Base-by-base conservation (phyloP, 2,329 filamentous ascomycete species). In the Cryphonectria nitschkei region DNA sequence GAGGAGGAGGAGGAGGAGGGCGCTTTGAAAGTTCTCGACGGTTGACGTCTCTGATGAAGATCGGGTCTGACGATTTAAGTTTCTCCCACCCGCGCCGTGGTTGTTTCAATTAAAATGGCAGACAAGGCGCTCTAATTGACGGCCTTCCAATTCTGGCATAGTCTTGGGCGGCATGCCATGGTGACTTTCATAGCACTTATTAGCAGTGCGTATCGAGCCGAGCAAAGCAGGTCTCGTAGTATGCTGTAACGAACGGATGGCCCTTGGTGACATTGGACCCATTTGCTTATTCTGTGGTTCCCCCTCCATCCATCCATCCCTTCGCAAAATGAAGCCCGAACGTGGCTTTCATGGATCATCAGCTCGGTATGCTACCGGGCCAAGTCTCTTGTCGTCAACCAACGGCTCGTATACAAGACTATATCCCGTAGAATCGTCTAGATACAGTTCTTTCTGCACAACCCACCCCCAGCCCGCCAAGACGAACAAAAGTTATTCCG, bases 231-330 rank as follows among this genome's bases (percentile, higher is more conserved):
- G 26, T 19, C 8, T 26, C n/a, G 39, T 34, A 16, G 39, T 34
- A 16, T 46, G 3, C 22, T 22, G 16, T 46, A 19, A 46, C 43
- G 19, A 43, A 58, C 34, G 43, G 16, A 56, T 26, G 50, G 8
- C 37, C 29, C 11, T 39, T 26, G 16, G 50, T 34, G 34, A 19
- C 34, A 22, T 41, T 64, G 37, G 29, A 1, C 14, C 32, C 64
- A 34, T 43, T 50, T 37, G 64, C 37, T 64, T 72, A 68, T 68
- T 52, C 46, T 56, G 68, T 72, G 70, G 70, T 56, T 22, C 46
- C 22, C 46, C 22, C 1, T 26, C 26, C 26, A 26, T 34, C 34
- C 34, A 39, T 39, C 37, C 70, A 34, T n/a, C 43, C 54, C n/a
- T 19, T 43, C 41, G 16, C 26, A 43, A 39, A 14, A 26, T 19